These are phyloP conservation scores for Haematococcus sp. DNA, from an alignment of 139 green algal genomes.

Conservation along the genomic window DNA sequence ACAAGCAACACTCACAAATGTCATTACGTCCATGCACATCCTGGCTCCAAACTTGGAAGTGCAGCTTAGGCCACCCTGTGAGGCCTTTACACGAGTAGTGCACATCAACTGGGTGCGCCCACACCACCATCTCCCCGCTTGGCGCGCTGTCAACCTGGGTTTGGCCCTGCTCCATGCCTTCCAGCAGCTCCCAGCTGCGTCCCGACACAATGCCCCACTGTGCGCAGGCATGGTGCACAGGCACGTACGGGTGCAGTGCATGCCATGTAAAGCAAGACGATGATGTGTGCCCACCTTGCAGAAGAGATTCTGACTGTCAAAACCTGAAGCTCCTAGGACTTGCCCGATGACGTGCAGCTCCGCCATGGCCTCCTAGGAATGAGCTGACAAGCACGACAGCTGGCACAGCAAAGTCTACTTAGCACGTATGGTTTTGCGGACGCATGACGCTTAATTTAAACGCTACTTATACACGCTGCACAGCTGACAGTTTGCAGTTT, in stretches of 20 bases:
- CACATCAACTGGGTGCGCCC: slow-evolving; percentile 73
- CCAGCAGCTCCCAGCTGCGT: slow-evolving; percentile 67
- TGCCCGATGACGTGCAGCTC: slow-evolving; percentile 75
- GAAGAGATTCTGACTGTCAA: slow-evolving; percentile 61
- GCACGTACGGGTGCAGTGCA: no score
- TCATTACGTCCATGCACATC: slow-evolving; percentile 68
- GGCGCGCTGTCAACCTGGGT: slow-evolving; percentile 57
- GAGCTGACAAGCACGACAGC: no score
- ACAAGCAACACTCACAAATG: slow-evolving; percentile 61
- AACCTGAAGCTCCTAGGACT: slow-evolving; percentile 56
- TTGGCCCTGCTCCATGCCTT: slow-evolving; percentile 65
- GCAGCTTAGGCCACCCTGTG: slow-evolving; percentile 74
- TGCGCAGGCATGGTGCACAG: not conserved
- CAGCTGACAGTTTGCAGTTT: no score
- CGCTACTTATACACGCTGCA: no score
- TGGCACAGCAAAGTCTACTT: no score
- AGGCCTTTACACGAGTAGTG: slow-evolving; percentile 68
- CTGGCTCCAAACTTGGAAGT: slow-evolving; percentile 79
- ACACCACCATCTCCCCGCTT: slow-evolving; percentile 63
- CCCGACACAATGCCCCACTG: slow-evolving; percentile 65
- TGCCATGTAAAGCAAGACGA: no score
- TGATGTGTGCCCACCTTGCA: slow-evolving; percentile 59
- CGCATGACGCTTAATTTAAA: no score
- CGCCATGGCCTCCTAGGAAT: slow-evolving; percentile 43
- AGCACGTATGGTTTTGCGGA: no score